A percentile compares a stretch with the other conserved stretches of the same genome.
Evolutionary conservation across 1,139 yeast species (phyloP).

Genomic region (Sugiyamaella novakii): DNA sequence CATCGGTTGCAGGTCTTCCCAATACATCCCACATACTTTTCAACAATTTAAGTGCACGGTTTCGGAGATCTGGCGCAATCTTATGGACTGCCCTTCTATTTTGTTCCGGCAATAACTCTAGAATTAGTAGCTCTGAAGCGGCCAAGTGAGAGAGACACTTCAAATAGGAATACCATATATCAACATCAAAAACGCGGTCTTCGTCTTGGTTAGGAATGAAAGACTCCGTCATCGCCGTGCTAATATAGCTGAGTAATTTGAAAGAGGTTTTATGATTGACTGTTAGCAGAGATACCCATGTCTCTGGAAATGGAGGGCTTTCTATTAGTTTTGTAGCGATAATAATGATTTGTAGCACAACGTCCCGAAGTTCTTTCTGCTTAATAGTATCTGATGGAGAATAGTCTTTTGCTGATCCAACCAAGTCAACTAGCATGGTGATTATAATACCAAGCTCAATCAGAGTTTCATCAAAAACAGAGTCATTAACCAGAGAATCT

Average conservation of each 20-base stretch:
- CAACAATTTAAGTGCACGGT: conserved; percentile 58
- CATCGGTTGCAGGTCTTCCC: conserved; percentile 67
- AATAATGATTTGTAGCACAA: background rate
- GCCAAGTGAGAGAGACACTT: conserved; percentile 62
- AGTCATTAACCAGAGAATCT: conserved; percentile 75
- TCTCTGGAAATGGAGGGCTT: conserved; percentile 18
- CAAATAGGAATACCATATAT: conserved; percentile 55
- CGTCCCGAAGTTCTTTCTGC: background rate
- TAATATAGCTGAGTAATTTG: conserved; percentile 62
- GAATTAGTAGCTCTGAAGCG: conserved; percentile 39
- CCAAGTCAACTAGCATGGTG: conserved; percentile 41
- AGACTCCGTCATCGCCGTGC: conserved; percentile 33
- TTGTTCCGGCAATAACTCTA: conserved; percentile 9
- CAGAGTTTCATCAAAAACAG: conserved; percentile 68
- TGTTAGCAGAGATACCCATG: conserved; percentile 41
- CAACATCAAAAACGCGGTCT: conserved; percentile 59
- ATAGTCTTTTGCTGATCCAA: background rate
- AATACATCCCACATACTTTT: conserved; percentile 71
- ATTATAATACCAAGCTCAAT: conserved; percentile 58
- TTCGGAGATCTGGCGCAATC: conserved; percentile 66
- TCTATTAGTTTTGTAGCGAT: conserved; percentile 39
- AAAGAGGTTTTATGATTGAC: conserved; percentile 56
- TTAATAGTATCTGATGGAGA: background rate
- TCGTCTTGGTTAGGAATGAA: conserved; percentile 60
- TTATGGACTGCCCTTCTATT: conserved; percentile 31